phyloP scores from a whole-genome alignment of 169 alveolate genomes.

The Plasmodium chabaudi region DNA sequence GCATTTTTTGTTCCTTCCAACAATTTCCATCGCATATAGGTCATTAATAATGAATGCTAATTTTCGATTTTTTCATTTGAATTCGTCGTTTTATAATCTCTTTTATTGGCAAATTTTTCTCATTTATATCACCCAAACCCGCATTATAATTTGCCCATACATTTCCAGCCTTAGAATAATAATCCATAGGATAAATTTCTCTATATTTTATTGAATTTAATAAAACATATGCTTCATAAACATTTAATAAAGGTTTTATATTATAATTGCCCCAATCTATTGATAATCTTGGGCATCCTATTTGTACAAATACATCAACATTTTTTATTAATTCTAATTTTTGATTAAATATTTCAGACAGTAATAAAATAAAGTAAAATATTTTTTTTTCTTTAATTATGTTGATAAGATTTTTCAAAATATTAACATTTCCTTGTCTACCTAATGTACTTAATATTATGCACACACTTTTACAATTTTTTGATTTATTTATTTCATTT shows the following conservation, averaged over 20 bases:
- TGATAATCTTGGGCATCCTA: conserved; percentile 99
- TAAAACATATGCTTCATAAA: conserved; percentile 98
- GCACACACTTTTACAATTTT: conserved; percentile 78
- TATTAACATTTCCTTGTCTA: conserved; percentile 88
- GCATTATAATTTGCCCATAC: conserved; percentile 91
- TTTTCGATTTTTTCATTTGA: conserved; percentile 38
- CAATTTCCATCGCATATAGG: too few species aligned
- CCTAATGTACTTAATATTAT: conserved; percentile 88
- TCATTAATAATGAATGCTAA: conserved; percentile 43
- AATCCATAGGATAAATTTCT: conserved; percentile 92
- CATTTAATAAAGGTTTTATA: conserved; percentile 94
- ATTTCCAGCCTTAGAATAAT: conserved; percentile 91
- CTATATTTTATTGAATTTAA: conserved; percentile 85
- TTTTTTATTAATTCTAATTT: conserved; percentile 77
- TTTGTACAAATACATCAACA: conserved; percentile 88
- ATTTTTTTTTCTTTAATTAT: conserved; percentile 66
- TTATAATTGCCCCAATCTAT: conserved; percentile 99
- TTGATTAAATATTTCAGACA: conserved; percentile 85
- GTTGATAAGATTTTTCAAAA: conserved; percentile 76
- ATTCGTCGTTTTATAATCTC: conserved; percentile 60
- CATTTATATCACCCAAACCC: conserved; percentile 48
- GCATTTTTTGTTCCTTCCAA: too few species aligned
- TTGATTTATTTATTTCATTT: conserved; percentile 85
- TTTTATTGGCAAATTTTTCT: conserved; percentile 45
- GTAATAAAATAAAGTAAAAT: conserved; percentile 68